These are phyloP conservation scores for Salicornia ramosissima DNA, from an alignment of 148 eudicot genomes.

Conservation along the genomic window DNA sequence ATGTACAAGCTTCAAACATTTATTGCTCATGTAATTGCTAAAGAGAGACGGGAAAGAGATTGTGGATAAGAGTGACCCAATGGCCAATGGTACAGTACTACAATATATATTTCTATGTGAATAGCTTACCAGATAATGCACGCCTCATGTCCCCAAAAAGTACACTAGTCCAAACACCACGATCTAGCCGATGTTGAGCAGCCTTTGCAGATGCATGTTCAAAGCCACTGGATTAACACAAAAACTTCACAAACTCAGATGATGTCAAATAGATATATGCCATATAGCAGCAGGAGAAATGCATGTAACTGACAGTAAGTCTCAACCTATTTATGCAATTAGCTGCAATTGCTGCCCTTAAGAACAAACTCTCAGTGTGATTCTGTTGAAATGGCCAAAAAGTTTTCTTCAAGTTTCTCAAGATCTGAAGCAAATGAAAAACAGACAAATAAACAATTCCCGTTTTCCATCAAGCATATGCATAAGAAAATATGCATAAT, in stretches of 20 bases:
- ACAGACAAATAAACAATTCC: neutral
- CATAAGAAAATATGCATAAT: neutral
- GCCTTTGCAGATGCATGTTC: conserved; percentile 87
- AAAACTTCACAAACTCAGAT: conserved; percentile 12
- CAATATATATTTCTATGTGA: neutral
- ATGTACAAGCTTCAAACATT: neutral
- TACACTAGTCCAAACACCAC: conserved; percentile 93
- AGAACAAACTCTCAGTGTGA: conserved; percentile 55
- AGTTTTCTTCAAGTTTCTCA: conserved; percentile 68
- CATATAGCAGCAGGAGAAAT: conserved; percentile 4
- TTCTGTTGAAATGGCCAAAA: conserved; percentile 92
- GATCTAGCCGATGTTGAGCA: conserved; percentile 78
- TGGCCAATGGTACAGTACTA: too few species aligned
- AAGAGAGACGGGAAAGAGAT: neutral
- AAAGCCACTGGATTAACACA: conserved; percentile 40
- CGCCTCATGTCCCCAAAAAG: conserved; percentile 87
- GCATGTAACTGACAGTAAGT: conserved; percentile 9
- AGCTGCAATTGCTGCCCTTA: conserved; percentile 87
- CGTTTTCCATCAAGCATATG: neutral
- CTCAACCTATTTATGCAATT: conserved; percentile 46
- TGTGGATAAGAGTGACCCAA: neutral
- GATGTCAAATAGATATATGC: conserved; percentile 6
- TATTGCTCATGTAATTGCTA: neutral
- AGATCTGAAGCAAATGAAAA: conserved; percentile 36
- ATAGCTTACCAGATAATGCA: conserved; percentile 66